Percentiles rank a stretch among this genome's conserved stretches.
Evolutionary conservation across 1,284 basidiomycete species (phyloP).

Genomic region (Ustilago vetiveriae): DNA sequence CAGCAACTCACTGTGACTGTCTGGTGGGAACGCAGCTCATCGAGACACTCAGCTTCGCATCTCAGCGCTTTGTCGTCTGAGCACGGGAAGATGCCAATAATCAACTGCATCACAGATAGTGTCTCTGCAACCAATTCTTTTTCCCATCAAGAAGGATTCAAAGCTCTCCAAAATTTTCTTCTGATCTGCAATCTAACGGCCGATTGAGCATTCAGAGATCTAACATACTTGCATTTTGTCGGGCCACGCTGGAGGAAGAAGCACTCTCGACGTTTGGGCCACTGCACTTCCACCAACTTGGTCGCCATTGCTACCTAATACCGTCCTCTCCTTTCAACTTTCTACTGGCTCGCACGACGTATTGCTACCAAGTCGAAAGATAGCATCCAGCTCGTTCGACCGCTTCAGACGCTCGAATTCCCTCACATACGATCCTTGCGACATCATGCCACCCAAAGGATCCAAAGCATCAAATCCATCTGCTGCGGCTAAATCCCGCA

Average conservation of each 20-base stretch:
- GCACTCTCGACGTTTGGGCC: constrained; percentile 25
- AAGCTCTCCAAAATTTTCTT: too few relatives aligned
- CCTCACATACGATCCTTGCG: too few relatives aligned
- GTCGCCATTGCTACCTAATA: background rate
- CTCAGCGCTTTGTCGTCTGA: constrained; percentile 16
- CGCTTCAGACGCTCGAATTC: too few relatives aligned
- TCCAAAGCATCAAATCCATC: constrained; percentile 18
- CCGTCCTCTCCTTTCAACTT: background rate
- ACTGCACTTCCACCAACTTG: constrained; percentile 1
- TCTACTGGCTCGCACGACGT: too few relatives aligned
- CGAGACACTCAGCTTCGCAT: background rate
- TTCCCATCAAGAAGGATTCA: too few relatives aligned
- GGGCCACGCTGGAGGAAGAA: constrained; percentile 31
- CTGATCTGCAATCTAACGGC: constrained; percentile 9
- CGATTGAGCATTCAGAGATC: constrained; percentile 2
- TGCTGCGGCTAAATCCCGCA: constrained; percentile 16
- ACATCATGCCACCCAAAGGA: constrained; percentile 45
- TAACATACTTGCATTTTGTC: constrained; percentile 4
- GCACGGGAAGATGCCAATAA: constrained; percentile 8
- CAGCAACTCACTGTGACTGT: background rate
- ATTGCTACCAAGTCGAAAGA: too few relatives aligned
- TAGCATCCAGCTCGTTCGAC: too few relatives aligned
- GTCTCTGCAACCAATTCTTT: background rate
- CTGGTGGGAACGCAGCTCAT: background rate
- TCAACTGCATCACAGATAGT: background rate